phyloP scores from a whole-genome alignment of 2,329 filamentous ascomycete species.

The Talaromyces piceae region DNA sequence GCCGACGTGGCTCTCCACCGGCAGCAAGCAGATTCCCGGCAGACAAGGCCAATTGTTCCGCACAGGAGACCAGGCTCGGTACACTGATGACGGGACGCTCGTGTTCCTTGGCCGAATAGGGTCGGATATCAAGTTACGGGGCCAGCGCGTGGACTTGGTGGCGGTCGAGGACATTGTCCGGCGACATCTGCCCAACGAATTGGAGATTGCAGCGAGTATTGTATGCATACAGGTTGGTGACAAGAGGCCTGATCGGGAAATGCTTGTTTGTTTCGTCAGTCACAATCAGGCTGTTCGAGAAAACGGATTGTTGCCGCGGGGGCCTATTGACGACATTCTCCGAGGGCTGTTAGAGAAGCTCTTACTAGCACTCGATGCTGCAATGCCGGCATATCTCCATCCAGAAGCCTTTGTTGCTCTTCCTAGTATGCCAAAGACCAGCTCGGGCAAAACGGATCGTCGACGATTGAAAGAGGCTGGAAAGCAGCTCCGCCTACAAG shows the following conservation, averaged over 20 bases:
- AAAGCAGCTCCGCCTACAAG: not conserved
- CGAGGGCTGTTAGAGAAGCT: not conserved
- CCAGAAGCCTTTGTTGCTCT: slow-evolving; percentile 1
- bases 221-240: not conserved
- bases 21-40: slow-evolving; percentile 24
- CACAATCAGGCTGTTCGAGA: not conserved
- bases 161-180: slow-evolving; percentile 26
- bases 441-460: slow-evolving; percentile 8
- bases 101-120: slow-evolving; percentile 25
- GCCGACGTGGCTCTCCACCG: slow-evolving; percentile 30
- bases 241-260: not conserved
- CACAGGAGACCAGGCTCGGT: slow-evolving; percentile 25
- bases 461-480: not conserved
- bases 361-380: not conserved
- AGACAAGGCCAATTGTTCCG: slow-evolving; percentile 23
- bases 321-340: slow-evolving; percentile 7
- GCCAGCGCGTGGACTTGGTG: slow-evolving; percentile 51
- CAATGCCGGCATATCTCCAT: slow-evolving; percentile 4
- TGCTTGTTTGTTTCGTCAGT: not conserved
- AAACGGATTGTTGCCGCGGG: not conserved
- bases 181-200: slow-evolving; percentile 4
- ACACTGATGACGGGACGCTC: slow-evolving; percentile 16
- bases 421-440: not conserved
- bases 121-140: slow-evolving; percentile 53
- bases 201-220: not conserved